A percentile compares a stretch with the other conserved stretches of the same genome.
Conservation (phyloP, 306 rosid genomes). For the Cucurbita pepo region DNA sequence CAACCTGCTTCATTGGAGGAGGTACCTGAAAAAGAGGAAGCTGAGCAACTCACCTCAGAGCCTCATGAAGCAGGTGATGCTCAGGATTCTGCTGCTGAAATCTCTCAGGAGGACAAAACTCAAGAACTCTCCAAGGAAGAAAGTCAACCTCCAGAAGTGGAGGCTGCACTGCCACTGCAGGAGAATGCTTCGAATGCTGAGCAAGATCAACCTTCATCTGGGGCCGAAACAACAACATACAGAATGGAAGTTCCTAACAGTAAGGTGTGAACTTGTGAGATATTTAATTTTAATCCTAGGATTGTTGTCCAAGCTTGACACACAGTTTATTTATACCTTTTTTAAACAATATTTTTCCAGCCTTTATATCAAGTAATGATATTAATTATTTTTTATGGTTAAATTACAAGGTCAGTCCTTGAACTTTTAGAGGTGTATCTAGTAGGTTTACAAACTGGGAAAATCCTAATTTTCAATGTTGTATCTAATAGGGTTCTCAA, state of each 20-base stretch:
- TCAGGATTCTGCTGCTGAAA: slow-evolving; percentile 15
- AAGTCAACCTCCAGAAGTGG: slow-evolving; percentile 11
- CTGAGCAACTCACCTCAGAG: slow-evolving; percentile 7
- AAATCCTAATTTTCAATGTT: neutral
- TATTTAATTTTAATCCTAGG: neutral
- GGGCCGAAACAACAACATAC: slow-evolving; percentile 18
- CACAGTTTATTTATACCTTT: neutral
- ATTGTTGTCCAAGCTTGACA: neutral
- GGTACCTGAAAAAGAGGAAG: slow-evolving; percentile 13
- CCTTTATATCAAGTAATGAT: neutral
- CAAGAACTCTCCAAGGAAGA: slow-evolving; percentile 32
- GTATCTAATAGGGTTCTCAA: neutral
- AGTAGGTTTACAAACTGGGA: neutral
- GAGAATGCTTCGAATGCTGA: slow-evolving; percentile 16
- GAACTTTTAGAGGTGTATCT: neutral
- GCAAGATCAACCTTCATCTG: slow-evolving; percentile 22
- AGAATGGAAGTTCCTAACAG: slow-evolving; percentile 86
- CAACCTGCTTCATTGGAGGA: slow-evolving; percentile 19
- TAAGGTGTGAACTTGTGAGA: slow-evolving; percentile 32
- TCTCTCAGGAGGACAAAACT: slow-evolving; percentile 15
- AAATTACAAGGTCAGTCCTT: neutral
- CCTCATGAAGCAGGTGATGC: slow-evolving; percentile 12
- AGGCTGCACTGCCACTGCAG: slow-evolving; percentile 32
- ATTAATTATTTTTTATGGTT: neutral
- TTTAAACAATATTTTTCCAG: neutral